Percentiles rank a stretch among this genome's conserved stretches.
phyloP scores from a whole-genome alignment of 139 green algal genomes.

The Chlamydomonas urium region DNA sequence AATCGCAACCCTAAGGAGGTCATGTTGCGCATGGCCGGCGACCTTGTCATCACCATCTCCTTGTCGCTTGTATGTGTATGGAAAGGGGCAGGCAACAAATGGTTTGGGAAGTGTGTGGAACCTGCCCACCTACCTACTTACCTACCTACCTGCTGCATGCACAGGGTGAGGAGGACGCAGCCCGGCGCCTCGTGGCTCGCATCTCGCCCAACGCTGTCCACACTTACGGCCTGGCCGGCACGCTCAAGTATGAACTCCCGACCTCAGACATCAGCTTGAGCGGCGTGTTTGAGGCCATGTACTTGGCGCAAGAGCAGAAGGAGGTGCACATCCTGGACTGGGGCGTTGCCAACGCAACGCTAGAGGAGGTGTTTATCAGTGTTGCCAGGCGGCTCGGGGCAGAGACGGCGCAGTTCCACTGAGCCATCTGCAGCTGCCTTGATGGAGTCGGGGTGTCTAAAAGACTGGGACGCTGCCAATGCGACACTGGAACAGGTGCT shows the following conservation, averaged over 20 bases:
- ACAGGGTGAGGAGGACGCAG: neutral
- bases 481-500: no score
- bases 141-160: constrained; percentile 22
- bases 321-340: constrained; percentile 67
- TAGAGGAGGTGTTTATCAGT: constrained; percentile 88
- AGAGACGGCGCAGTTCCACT: no score
- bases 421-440: no score
- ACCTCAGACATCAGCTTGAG: constrained; percentile 43
- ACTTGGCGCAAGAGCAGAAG: constrained; percentile 29
- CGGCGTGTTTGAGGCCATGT: constrained; percentile 64
- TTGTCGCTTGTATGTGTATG: neutral
- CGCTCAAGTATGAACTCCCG: constrained; percentile 67
- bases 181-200: neutral
- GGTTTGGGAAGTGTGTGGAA: constrained; percentile 39
- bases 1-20: neutral
- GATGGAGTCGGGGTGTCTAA: no score
- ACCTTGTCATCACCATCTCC: neutral
- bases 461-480: no score
- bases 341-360: constrained; percentile 83
- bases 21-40: neutral
- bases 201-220: constrained; percentile 30
- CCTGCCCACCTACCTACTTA: constrained; percentile 58
- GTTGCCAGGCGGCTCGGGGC: constrained; percentile 43
- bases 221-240: constrained; percentile 62
- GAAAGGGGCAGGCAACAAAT: constrained; percentile 35